These are phyloP conservation scores for Rutstroemia sp. DNA, from an alignment of 2,329 filamentous ascomycete species.

Conservation along the genomic window DNA sequence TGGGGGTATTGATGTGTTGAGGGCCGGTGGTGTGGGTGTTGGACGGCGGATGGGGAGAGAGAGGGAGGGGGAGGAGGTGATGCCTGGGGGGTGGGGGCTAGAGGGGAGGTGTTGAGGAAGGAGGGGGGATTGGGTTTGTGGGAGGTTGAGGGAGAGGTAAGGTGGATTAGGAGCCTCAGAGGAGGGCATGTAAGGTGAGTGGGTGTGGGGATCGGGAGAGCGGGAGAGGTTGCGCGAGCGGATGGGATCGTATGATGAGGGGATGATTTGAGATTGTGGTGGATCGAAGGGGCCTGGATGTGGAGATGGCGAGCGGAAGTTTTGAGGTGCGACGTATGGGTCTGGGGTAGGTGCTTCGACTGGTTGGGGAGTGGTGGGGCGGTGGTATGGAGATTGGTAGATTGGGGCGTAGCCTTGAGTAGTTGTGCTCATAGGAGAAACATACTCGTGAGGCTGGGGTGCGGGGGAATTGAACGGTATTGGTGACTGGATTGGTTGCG, in stretches of 20 bases:
- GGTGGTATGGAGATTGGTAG: constrained; percentile 1
- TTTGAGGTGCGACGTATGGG: not conserved
- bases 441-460: not conserved
- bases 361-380: not conserved
- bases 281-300: not conserved
- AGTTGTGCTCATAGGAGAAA: not conserved
- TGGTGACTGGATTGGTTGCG: not conserved
- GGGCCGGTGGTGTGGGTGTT: not conserved
- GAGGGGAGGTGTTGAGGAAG: not conserved
- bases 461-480: not conserved
- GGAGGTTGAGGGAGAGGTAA: not conserved
- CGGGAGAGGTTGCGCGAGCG: not conserved
- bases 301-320: not conserved
- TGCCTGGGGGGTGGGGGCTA: not conserved
- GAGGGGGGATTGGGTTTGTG: not conserved
- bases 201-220: not conserved
- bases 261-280: constrained; percentile 3
- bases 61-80: not conserved
- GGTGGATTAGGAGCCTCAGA: not conserved
- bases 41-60: not conserved
- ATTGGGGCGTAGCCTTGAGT: not conserved
- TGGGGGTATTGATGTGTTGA: not conserved
- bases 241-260: not conserved
- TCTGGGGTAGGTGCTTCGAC: constrained; percentile 4
- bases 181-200: not conserved